Evolutionary conservation across 805 yeast species (phyloP).

Genomic region (Tetrapisispora arboricola): DNA sequence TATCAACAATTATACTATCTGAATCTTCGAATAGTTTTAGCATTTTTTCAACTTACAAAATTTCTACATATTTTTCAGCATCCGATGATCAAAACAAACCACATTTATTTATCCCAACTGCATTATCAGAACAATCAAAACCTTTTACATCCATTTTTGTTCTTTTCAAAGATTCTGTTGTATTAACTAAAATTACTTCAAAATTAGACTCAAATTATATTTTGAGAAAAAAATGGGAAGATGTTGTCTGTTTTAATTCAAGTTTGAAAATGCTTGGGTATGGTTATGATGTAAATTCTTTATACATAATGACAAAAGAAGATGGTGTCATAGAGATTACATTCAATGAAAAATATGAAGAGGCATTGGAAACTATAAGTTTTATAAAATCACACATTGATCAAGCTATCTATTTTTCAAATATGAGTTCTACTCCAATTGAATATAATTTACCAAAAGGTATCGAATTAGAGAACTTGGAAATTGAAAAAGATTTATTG

Average conservation of each 20-base stretch:
- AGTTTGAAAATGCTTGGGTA: conserved; percentile 47
- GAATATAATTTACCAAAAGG: conserved; percentile 38
- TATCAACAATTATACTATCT: conserved; percentile 41
- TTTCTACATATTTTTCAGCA: conserved; percentile 38
- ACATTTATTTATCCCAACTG: conserved; percentile 44
- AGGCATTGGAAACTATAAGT: conserved; percentile 15
- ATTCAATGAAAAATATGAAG: conserved; percentile 1
- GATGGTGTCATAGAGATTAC: conserved; percentile 52
- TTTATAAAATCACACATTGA: conserved; percentile 65
- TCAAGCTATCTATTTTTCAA: conserved; percentile 64
- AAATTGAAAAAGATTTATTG: conserved; percentile 42
- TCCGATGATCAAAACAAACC: conserved; percentile 30
- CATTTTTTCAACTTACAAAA: conserved; percentile 54
- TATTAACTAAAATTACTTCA: conserved; percentile 51
- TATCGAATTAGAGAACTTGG: conserved; percentile 35
- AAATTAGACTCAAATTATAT: conserved; percentile 26
- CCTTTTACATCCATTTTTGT: conserved; percentile 42
- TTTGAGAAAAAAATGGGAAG: conserved; percentile 64
- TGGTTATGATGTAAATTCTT: conserved; percentile 43
- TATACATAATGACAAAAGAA: conserved; percentile 40
- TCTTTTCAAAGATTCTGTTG: conserved; percentile 47
- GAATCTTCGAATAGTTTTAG: conserved; percentile 41
- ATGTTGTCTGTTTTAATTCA: conserved; percentile 48
- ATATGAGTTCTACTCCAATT: conserved; percentile 35
- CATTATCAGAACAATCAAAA: conserved; percentile 26